Evolutionary conservation across 2,329 filamentous ascomycete genomes (phyloP).

Genomic region (Grosmannia serpens): DNA sequence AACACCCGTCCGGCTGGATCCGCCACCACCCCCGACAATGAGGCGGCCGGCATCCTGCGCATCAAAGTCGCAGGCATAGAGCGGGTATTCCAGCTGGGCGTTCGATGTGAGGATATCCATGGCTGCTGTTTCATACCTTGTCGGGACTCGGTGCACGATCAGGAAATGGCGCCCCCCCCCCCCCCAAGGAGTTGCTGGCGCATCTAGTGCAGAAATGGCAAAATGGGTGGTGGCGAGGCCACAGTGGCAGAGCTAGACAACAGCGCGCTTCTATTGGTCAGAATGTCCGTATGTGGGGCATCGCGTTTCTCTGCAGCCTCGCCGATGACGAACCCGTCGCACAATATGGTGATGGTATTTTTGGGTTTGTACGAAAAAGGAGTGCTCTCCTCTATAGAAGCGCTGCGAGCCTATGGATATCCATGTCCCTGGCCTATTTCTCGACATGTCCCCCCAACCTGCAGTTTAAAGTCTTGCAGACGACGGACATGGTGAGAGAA

Average conservation of each 20-base stretch:
- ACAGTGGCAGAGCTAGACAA: not conserved
- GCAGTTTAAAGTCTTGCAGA: not conserved
- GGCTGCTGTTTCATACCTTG: not conserved
- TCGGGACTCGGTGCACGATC: not conserved
- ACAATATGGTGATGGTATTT: too few species aligned
- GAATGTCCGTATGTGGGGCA: not conserved
- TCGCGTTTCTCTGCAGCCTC: not conserved
- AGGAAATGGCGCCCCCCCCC: not conserved
- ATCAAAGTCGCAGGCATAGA: conserved; percentile 83
- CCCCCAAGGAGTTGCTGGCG: not conserved
- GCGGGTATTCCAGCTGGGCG: conserved; percentile 65
- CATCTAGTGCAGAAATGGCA: not conserved
- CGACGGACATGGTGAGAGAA: not conserved
- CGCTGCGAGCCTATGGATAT: not conserved
- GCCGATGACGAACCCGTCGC: not conserved
- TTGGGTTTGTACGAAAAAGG: too few species aligned
- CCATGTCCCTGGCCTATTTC: not conserved
- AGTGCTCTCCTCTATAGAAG: too few species aligned
- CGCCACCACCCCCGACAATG: conserved; percentile 79
- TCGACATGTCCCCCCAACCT: not conserved
- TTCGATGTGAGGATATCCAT: conserved; percentile 39
- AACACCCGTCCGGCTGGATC: conserved; percentile 68
- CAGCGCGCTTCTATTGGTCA: not conserved
- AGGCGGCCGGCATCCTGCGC: conserved; percentile 64
- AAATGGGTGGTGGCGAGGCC: too few species aligned